phyloP scores from a whole-genome alignment of 164 flowering plant genomes.

The Liquidambar formosana region DNA sequence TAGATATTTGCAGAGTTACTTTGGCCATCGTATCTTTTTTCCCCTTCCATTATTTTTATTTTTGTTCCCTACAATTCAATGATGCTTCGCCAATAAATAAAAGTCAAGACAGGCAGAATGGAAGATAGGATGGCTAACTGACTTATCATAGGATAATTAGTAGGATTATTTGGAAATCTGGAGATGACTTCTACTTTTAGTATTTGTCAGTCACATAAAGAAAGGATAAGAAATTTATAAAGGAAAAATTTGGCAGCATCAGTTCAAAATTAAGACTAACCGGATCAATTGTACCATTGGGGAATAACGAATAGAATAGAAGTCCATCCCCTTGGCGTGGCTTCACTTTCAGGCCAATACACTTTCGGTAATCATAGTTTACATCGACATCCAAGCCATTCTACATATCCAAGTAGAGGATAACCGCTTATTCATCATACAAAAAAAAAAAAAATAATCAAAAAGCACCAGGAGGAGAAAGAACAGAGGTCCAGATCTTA shows the following conservation, averaged over 20 bases:
- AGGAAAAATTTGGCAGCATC: not conserved
- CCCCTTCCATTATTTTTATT: no score
- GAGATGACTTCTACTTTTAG: not conserved
- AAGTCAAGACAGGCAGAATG: no score
- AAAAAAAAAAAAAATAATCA: not conserved
- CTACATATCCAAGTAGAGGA: slow-evolving; percentile 36
- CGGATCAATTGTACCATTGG: slow-evolving; percentile 83
- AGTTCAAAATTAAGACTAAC: slow-evolving; percentile 36
- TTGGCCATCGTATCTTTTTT: no score
- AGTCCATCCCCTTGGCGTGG: slow-evolving; percentile 91
- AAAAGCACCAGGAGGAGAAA: not conserved
- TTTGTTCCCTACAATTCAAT: no score
- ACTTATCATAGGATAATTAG: no score
- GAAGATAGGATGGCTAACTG: no score
- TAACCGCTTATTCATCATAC: not conserved
- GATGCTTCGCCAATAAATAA: no score
- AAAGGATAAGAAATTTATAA: not conserved
- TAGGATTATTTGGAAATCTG: no score
- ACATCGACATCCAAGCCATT: slow-evolving; percentile 58
- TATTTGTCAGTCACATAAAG: not conserved
- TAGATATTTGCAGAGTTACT: no score
- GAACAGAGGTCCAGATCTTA: slow-evolving; percentile 17
- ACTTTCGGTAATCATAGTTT: slow-evolving; percentile 56
- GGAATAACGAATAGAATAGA: slow-evolving; percentile 77
- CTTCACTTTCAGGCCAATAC: slow-evolving; percentile 87